These are phyloP conservation scores for Sporothrix humicola DNA, from an alignment of 2,329 filamentous ascomycete genomes.

Conservation along the genomic window DNA sequence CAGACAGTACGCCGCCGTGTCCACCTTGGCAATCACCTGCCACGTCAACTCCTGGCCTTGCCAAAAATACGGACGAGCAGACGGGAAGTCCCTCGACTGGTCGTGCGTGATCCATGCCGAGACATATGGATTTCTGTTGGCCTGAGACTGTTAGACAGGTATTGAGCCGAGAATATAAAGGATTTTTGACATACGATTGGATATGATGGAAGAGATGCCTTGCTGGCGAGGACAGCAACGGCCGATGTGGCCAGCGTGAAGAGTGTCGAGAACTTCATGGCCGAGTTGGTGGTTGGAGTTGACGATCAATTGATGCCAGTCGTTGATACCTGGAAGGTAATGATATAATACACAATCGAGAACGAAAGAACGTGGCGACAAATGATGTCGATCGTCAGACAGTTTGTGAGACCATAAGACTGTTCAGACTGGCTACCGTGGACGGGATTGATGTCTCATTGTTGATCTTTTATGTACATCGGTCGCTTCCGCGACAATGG, in stretches of 20 bases:
- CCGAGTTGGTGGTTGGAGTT: not conserved
- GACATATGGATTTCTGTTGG: constrained; percentile 44
- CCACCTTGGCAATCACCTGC: constrained; percentile 45
- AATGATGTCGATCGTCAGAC: not conserved
- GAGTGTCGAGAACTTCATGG: constrained; percentile 17
- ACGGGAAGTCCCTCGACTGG: constrained; percentile 39
- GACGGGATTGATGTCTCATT: not conserved
- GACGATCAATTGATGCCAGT: not conserved
- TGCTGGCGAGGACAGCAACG: constrained; percentile 3
- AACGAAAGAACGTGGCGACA: no score
- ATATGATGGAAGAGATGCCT: constrained; percentile 25
- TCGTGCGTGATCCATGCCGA: constrained; percentile 46
- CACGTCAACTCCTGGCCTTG: constrained; percentile 44
- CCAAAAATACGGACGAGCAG: constrained; percentile 45
- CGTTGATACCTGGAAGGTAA: no score
- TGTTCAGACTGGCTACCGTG: not conserved
- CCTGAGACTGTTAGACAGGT: constrained; percentile 27
- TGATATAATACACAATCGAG: no score
- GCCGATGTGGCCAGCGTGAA: not conserved
- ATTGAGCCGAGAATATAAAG: not conserved
- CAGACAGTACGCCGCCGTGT: constrained; percentile 43
- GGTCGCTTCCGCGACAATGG: not conserved
- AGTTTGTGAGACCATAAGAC: no score
- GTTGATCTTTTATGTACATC: not conserved
- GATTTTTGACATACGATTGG: constrained; percentile 10